A percentile compares a stretch with the other conserved stretches of the same genome.
phyloP scores from a whole-genome alignment of 805 yeast species.

The Lipomyces mesembrius region DNA sequence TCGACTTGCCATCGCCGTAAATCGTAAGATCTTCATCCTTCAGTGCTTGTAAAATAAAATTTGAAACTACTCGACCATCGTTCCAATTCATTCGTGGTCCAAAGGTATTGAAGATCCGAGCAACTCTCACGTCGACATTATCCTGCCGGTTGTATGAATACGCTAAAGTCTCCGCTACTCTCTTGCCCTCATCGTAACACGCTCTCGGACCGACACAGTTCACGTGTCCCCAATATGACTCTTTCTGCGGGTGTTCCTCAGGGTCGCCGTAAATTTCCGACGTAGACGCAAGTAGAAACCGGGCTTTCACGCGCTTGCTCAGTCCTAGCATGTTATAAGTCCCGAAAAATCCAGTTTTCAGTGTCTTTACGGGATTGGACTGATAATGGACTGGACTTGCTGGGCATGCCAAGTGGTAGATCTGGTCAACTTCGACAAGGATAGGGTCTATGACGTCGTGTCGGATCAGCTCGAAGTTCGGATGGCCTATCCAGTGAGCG shows the following conservation, averaged over 20 bases:
- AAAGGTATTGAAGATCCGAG: constrained; percentile 42
- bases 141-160: constrained; percentile 41
- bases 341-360: constrained; percentile 42
- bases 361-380: constrained; percentile 42
- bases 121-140: constrained; percentile 41
- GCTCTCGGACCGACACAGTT: constrained; percentile 41
- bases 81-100: constrained; percentile 44
- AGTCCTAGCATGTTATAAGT: constrained; percentile 43
- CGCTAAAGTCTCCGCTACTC: constrained; percentile 42
- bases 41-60: constrained; percentile 41
- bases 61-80: constrained; percentile 43
- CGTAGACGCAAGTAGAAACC: constrained; percentile 41
- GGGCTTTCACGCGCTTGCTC: constrained; percentile 43
- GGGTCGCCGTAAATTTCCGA: constrained; percentile 44
- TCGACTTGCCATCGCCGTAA: constrained; percentile 40
- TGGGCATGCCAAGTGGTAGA: constrained; percentile 42
- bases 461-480: constrained; percentile 42
- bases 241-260: constrained; percentile 42
- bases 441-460: constrained; percentile 43
- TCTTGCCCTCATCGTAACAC: constrained; percentile 43
- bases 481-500: constrained; percentile 43
- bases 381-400: constrained; percentile 43
- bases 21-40: constrained; percentile 40
- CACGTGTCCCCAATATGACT: constrained; percentile 42
- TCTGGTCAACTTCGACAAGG: constrained; percentile 42